Evolutionary conservation across 2,329 filamentous ascomycete species (phyloP).

Genomic region (Daldinia eschscholtzii): DNA sequence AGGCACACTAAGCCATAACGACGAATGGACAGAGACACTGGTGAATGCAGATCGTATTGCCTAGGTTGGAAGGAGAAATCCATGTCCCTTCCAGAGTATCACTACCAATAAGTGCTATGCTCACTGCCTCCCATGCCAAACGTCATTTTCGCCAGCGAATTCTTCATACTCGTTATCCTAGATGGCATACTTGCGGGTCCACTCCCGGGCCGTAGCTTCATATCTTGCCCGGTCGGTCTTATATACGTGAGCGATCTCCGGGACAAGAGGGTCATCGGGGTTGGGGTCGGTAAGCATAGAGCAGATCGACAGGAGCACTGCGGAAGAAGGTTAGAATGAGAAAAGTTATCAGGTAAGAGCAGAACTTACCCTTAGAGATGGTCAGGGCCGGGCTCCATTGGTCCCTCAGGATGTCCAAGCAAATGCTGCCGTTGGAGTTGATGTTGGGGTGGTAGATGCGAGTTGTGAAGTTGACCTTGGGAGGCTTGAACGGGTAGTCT

Average conservation of each 20-base stretch:
- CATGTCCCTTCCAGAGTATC: conserved; percentile 39
- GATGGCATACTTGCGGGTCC: conserved; percentile 99
- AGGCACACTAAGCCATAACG: conserved; percentile 44
- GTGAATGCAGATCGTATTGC: conserved; percentile 48
- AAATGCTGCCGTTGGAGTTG: conserved; percentile 99
- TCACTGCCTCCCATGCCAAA: conserved; percentile 29
- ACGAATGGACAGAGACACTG: conserved; percentile 47
- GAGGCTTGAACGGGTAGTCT: conserved; percentile 99
- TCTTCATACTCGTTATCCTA: conserved; percentile 57
- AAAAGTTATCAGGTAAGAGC: conserved; percentile 8
- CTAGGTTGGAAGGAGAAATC: conserved; percentile 43
- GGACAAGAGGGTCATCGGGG: conserved; percentile 97
- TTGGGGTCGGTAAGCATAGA: conserved; percentile 99
- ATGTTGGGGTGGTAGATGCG: conserved; percentile 99
- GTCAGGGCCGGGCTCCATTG: conserved; percentile 99
- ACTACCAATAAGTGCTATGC: conserved; percentile 41
- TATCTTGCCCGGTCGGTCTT: conserved; percentile 98
- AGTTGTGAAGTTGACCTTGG: conserved; percentile 99
- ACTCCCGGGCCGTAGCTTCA: conserved; percentile 95
- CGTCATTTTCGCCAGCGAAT: conserved; percentile 24
- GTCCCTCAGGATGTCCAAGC: conserved; percentile 96
- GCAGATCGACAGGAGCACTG: conserved; percentile 98
- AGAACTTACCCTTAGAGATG: conserved; percentile 88
- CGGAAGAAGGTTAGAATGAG: conserved; percentile 13
- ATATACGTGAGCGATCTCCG: conserved; percentile 99